phyloP scores from a whole-genome alignment of 2,329 filamentous ascomycete genomes.

The Zasmidium citrigriseum region DNA sequence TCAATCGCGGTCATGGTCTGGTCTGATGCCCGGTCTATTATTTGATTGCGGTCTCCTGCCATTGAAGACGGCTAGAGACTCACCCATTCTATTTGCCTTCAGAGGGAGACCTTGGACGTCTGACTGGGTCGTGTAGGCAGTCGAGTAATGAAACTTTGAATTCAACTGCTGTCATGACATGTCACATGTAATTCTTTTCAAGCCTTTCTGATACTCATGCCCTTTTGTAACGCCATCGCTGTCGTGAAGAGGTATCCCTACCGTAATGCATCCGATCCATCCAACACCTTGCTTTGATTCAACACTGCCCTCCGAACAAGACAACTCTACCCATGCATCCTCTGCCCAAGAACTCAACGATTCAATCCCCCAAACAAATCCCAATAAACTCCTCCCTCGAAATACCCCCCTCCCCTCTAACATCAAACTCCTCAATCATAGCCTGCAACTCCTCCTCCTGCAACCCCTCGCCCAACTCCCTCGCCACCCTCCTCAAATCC shows the following conservation, averaged over 20 bases:
- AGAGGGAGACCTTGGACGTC: no score
- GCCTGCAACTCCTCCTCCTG: slow-evolving; percentile 89
- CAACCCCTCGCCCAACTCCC: slow-evolving; percentile 88
- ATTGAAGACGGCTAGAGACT: no score
- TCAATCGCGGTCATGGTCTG: slow-evolving; percentile 33
- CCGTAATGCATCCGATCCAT: background rate
- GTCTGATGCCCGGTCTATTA: no score
- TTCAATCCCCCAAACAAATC: slow-evolving; percentile 57
- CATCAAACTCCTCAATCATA: slow-evolving; percentile 98
- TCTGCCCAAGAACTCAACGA: background rate
- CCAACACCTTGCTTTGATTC: background rate
- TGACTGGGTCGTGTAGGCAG: no score
- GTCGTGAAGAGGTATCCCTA: background rate
- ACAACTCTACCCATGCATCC: no score
- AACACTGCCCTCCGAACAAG: background rate
- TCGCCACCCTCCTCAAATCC: slow-evolving; percentile 81
- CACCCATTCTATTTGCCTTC: no score
- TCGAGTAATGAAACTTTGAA: no score
- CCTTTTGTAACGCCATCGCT: slow-evolving; percentile 6
- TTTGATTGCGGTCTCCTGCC: no score
- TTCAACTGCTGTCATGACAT: background rate
- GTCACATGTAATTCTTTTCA: no score
- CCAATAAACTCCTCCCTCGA: slow-evolving; percentile 64
- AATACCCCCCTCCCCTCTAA: slow-evolving; percentile 84
- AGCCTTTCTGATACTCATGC: no score